Base-by-base conservation (phyloP, 257 asterid species). In the Salvia splendens region DNA sequence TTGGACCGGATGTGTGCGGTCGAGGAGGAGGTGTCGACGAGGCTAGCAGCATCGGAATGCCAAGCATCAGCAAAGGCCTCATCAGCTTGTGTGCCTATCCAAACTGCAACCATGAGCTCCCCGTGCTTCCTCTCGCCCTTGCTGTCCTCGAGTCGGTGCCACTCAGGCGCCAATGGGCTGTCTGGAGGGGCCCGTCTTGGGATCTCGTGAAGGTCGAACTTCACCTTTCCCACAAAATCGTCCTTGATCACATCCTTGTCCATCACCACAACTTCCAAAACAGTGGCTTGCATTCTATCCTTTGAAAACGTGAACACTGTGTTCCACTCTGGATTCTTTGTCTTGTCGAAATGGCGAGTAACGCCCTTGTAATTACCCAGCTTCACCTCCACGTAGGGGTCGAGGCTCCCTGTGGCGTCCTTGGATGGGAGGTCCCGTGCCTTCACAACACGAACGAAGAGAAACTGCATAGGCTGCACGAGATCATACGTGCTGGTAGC, bases 1-100 rank as follows among this genome's bases (percentile, higher is more conserved):
- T 92, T 92, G 7, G 97, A 85, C 35, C 98, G 97, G 52, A 80
- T 56, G 40, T 72, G 90, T 0, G 93, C 53, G 1, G 91, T 8
- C 2, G 11, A 65, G 52, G 47, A 16, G 1, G 86, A 77, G 71
- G 77, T 54, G 61, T 85, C 90, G 30, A 71, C 65, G 17, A 72
- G 74, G 42, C 81, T 36, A 30, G 89, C 84, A 20, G 81, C 84
- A 66, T 92, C 98, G 12, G 95, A 85, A 65, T 84, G 97, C 89
- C 88, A 92, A 54, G 97, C 98, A 43, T 92, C 98, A 4, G 98
- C 77, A 57, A 87, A 92, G 4, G 98, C 93, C 77, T 92, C 96
- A 50, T 92, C 98, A 32, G 97, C 96, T 63, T 92, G 98, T 24
- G 98, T 89, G 71, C 98, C 98, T 28, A 83, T 72, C 98, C 97